A percentile compares a stretch with the other conserved stretches of the same genome.
phyloP scores from a whole-genome alignment of 148 eudicot species.

The Rhododendron simsii region DNA sequence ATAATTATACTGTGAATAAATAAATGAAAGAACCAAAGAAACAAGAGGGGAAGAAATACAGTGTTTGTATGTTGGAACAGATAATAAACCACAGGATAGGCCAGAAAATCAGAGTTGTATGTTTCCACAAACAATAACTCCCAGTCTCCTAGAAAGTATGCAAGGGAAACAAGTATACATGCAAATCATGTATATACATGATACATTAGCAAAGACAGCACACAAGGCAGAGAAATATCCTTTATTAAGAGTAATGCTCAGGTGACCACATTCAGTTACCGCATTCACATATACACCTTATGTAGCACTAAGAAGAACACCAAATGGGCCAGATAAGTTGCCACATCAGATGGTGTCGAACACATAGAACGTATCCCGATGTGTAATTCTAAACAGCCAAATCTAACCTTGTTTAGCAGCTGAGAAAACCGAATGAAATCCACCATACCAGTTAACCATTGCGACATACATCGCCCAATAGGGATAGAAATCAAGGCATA shows the following conservation, averaged over 20 bases:
- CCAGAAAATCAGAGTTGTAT: background rate
- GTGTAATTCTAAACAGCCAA: background rate
- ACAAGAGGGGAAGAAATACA: background rate
- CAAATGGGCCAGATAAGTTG: background rate
- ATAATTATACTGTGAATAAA: background rate
- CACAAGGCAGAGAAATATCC: background rate
- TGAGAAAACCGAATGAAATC: background rate
- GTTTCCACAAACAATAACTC: background rate
- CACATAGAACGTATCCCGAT: background rate
- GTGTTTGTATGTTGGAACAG: background rate
- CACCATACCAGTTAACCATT: background rate
- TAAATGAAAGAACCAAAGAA: background rate
- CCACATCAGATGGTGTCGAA: background rate
- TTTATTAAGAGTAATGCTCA: background rate
- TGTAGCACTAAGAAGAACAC: background rate
- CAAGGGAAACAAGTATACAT: background rate
- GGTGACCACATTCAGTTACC: background rate
- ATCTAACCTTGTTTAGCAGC: background rate
- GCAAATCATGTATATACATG: background rate
- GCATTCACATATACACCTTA: background rate
- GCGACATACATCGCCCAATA: background rate
- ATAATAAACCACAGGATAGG: background rate
- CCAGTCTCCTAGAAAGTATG: background rate
- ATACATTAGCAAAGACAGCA: background rate
- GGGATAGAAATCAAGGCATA: background rate